These are phyloP conservation scores for Balakata baccata DNA, from an alignment of 345 rosid genomes.

Conservation along the genomic window DNA sequence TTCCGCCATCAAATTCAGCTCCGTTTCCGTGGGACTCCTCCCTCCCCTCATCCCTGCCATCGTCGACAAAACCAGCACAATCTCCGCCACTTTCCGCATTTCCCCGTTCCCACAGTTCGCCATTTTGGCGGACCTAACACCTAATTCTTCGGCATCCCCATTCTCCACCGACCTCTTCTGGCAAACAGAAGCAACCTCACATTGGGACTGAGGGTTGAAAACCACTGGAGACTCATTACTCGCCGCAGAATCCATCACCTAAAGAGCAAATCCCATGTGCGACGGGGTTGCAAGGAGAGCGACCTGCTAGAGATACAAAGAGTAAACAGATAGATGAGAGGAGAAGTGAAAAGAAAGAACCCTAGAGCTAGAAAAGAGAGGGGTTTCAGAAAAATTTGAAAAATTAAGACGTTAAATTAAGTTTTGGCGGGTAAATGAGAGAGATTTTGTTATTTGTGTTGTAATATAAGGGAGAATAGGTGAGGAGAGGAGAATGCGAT, in stretches of 20 bases:
- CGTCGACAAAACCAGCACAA: slow-evolving; percentile 70
- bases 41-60: slow-evolving; percentile 74
- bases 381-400: slow-evolving; percentile 11
- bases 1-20: slow-evolving; percentile 63
- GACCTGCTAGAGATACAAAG: slow-evolving; percentile 15
- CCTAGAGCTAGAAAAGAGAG: slow-evolving; percentile 6
- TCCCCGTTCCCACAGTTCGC: slow-evolving; percentile 24
- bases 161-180: slow-evolving; percentile 34
- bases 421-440: slow-evolving; percentile 47
- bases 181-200: slow-evolving; percentile 8
- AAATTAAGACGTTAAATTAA: slow-evolving; percentile 18
- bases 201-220: slow-evolving; percentile 7
- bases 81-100: slow-evolving; percentile 68
- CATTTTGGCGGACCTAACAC: slow-evolving; percentile 33
- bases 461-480: neutral
- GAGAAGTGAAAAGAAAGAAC: slow-evolving; percentile 5
- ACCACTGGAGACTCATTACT: slow-evolving; percentile 1
- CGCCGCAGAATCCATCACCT: slow-evolving; percentile 31
- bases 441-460: slow-evolving; percentile 1
- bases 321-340: neutral
- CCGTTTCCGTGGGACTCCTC: slow-evolving; percentile 57
- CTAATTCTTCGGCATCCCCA: slow-evolving; percentile 20
- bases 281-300: neutral
- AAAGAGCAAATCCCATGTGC: slow-evolving; percentile 3
- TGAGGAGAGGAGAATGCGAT: neutral